Base-by-base conservation (phyloP, 768 basidiomycete genomes). In the Kwoniella mangroviensis region DNA sequence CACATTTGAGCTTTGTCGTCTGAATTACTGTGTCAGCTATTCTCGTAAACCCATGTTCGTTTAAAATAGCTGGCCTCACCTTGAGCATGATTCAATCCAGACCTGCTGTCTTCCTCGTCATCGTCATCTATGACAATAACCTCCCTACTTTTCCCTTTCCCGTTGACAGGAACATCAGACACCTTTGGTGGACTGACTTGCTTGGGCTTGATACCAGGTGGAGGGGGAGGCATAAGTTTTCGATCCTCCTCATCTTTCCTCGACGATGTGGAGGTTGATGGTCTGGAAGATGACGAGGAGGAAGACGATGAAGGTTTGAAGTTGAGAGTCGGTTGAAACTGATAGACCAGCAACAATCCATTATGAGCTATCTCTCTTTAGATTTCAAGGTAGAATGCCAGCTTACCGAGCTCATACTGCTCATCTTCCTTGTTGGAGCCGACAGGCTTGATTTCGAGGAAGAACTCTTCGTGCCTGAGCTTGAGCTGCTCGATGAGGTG, bases 351-450 rank as follows among this genome's bases (percentile, higher is more conserved):
- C 41, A 58, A 51, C 19, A 24, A 5, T 41, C n/a, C 40, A 56
- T 28, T 53, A 52, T 70, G 19, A 69, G 41, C 56, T 63, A 17
- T 17, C 13, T n/a, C 22, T 43, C 21, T 11, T 11, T 34, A 41
- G 17, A 17, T 59, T 51, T 41, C 13, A 43, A n/a, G 63, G 9
- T 12, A 4, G 42, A 12, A n/a, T 55, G 49, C 59, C n/a, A 43
- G 69, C 79, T 60, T 42, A 81, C 79, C 63, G 79, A 81, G 66
- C 72, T 79, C 59, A 81, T 63, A 60, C 72, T 74, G 22, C 71
- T 63, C 53, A 80, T 24, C 65, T 76, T 77, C 74, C 71, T 80
- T 60, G 58, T 40, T 10, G 56, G 51, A 2, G 65, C 58, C 9
- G 65, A 51, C 12, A 45, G 67, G 34, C 42, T 51, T 13, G 65